phyloP scores from a whole-genome alignment of 1,284 basidiomycete species.

The Rhodotorula sp. region DNA sequence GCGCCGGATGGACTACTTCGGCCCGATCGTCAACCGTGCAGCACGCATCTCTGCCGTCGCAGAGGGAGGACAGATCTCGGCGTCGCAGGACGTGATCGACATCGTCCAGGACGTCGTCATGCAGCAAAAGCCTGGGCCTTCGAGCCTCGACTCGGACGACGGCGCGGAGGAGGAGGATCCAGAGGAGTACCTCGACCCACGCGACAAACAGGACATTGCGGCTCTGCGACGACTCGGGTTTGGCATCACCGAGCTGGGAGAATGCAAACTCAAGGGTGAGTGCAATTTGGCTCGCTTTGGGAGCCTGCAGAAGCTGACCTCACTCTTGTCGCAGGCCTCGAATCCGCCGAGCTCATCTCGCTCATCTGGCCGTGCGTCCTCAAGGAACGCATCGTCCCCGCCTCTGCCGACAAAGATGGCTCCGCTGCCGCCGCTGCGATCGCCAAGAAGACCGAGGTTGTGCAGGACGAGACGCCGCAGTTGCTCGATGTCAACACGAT shows the following conservation, averaged over 20 bases:
- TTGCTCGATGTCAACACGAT: conserved; percentile 37
- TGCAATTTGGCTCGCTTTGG: fast-evolving
- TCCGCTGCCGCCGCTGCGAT: conserved; percentile 52
- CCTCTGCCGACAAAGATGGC: conserved; percentile 5
- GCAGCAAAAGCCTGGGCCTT: conserved; percentile 44
- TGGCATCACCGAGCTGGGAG: conserved; percentile 74
- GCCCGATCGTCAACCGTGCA: conserved; percentile 88
- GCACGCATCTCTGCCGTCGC: conserved; percentile 81
- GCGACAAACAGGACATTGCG: conserved; percentile 45
- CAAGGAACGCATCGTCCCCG: conserved; percentile 58
- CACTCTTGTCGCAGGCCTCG: conserved; percentile 11
- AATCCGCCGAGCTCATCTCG: conserved; percentile 77
- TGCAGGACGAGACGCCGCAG: conserved; percentile 48
- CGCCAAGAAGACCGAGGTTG: conserved; percentile 56
- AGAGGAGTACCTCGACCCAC: conserved; percentile 45
- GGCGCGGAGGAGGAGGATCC: conserved; percentile 54
- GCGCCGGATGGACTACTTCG: conserved; percentile 95
- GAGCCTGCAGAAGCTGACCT: not conserved
- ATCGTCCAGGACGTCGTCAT: conserved; percentile 61
- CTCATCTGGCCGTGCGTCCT: conserved; percentile 78
- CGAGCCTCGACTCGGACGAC: conserved; percentile 44
- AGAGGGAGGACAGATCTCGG: conserved; percentile 91
- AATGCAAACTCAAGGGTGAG: conserved; percentile 78
- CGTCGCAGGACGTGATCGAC: conserved; percentile 81
- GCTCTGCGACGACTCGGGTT: conserved; percentile 73